Evolutionary conservation across 768 basidiomycete genomes (phyloP).

Genomic region (Pisolithus albus): DNA sequence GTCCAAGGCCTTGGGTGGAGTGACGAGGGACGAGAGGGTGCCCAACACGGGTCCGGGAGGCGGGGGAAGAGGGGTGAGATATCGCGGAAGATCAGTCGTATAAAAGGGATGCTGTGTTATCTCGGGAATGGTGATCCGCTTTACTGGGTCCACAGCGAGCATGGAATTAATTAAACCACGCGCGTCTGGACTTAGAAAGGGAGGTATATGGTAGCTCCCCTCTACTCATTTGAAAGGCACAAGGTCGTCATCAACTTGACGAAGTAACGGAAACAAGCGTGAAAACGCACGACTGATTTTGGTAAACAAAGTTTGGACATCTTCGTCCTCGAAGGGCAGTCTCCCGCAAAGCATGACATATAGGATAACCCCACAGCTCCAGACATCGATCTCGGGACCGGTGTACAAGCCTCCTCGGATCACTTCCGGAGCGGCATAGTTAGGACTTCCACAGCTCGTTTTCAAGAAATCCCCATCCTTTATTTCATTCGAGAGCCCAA

Average conservation of each 20-base stretch:
- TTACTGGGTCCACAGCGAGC: slow-evolving; percentile 91
- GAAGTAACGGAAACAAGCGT: not conserved
- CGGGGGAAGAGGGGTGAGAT: slow-evolving; percentile 78
- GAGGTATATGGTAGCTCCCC: slow-evolving; percentile 81
- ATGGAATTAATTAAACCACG: slow-evolving; percentile 75
- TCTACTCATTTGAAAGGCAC: slow-evolving; percentile 37
- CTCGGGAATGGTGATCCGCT: slow-evolving; percentile 88
- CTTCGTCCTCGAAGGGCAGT: slow-evolving; percentile 96
- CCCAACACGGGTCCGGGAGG: slow-evolving; percentile 72
- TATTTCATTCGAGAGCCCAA: slow-evolving; percentile 93
- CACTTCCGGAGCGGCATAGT: slow-evolving; percentile 98
- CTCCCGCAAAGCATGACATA: slow-evolving; percentile 96
- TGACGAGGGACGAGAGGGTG: slow-evolving; percentile 64
- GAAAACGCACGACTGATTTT: slow-evolving; percentile 79
- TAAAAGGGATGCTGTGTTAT: slow-evolving; percentile 91
- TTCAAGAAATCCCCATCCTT: slow-evolving; percentile 95
- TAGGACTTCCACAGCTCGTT: slow-evolving; percentile 96
- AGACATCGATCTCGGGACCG: slow-evolving; percentile 97
- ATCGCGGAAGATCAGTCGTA: slow-evolving; percentile 74
- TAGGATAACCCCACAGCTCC: slow-evolving; percentile 98
- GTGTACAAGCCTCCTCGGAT: slow-evolving; percentile 93
- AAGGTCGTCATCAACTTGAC: not conserved
- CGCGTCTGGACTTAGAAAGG: slow-evolving; percentile 74
- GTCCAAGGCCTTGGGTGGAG: slow-evolving; percentile 59
- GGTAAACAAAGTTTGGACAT: slow-evolving; percentile 85